Percentiles rank a stretch among this genome's conserved stretches.
These are phyloP conservation scores for Oryza australiensis DNA, from an alignment of 176 grass and related monocot genomes.

Conservation along the genomic window DNA sequence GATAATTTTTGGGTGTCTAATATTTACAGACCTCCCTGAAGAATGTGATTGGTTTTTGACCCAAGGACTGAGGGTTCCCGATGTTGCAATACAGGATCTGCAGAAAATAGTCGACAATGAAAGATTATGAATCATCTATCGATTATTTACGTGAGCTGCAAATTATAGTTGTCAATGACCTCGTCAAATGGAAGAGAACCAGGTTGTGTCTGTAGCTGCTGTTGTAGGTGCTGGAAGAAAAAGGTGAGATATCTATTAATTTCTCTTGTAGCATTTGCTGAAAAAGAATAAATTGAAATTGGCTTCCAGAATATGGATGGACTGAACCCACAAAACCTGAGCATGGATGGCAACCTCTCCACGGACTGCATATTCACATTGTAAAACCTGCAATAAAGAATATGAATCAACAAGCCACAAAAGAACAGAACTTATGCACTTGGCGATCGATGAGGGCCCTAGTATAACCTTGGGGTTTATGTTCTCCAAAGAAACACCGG, in stretches of 20 bases:
- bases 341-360: constrained; percentile 90
- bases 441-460: neutral
- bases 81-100: constrained; percentile 97
- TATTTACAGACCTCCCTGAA: constrained; percentile 73
- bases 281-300: neutral
- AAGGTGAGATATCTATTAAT: constrained; percentile 13
- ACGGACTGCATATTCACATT: constrained; percentile 93
- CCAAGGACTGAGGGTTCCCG: constrained; percentile 98
- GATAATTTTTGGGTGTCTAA: neutral
- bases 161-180: constrained; percentile 44
- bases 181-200: constrained; percentile 87
- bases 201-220: constrained; percentile 72
- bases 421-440: neutral
- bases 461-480: neutral
- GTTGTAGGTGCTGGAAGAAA: constrained; percentile 74
- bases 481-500: neutral
- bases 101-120: constrained; percentile 27
- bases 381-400: constrained; percentile 58
- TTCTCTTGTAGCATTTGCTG: constrained; percentile 10
- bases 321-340: constrained; percentile 58
- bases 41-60: constrained; percentile 87
- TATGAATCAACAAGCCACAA: neutral
- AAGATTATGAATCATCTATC: neutral
- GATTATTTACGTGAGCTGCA: neutral
- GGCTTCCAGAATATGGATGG: neutral